Evolutionary conservation across 768 basidiomycete species (phyloP), one percentile per base, ranked within the genome.

Genomic region (Suillus variegatus): DNA sequence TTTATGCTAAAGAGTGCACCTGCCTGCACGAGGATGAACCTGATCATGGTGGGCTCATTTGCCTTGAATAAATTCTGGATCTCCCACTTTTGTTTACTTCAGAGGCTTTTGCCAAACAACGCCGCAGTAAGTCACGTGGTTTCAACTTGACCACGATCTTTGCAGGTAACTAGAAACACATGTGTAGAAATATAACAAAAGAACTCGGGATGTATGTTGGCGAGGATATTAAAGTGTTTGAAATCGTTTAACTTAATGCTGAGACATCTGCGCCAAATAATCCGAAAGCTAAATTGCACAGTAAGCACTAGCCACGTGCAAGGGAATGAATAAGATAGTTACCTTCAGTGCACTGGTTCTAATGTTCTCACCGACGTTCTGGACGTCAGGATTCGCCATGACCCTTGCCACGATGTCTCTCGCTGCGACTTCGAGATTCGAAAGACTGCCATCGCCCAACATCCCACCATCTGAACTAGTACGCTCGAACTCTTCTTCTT

Each of bases 21-120:
- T 47, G 92, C 96, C 86, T 98, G 95, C 18, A 99, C 96, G 61
- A 99, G 87, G 76, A 99, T 97, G 79, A 99, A 99, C 69, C 94
- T 88, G 79, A 98, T 97, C 96, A 99, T 98, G 63, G 67, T 71
- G 32, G 32, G 47, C 18, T 60, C 75, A 73, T 71, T 54, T 63
- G 58, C 49, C 36, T 47, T 18, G 44, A 4, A 9, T n/a, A 38
- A 32, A 43, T 38, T 65, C 57, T 43, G 16, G 38, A 36, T 44
- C 28, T 41, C 32, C 44, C n/a, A 47, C 38, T 14, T 49, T 60
- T 67, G 49, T 67, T 67, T 67, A 46, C 38, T 67, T 65, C 64
- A 36, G 14, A 65, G 49, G 64, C 46, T 56, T 28, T 49, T 67
- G 66, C 66, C 66, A 67, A 67, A 67, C 66, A 67, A 67, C 56